Conservation (phyloP, 192 early-diverging fungal species). For the Rhizoclosmatium globosum region DNA sequence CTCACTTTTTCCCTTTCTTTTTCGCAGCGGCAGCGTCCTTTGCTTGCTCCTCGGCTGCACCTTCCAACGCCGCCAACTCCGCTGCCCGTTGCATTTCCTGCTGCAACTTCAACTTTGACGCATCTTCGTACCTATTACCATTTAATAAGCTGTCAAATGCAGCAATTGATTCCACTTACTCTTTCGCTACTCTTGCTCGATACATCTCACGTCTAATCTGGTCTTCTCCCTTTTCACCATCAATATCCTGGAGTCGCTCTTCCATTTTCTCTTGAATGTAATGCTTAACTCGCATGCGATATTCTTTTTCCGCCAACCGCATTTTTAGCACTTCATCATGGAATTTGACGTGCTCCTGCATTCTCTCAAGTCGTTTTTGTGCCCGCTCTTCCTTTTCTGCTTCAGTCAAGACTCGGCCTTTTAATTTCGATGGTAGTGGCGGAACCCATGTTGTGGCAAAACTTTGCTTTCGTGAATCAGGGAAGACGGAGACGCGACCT, state of each 20-base stretch:
- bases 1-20: conserved; percentile 47
- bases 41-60: conserved; percentile 26
- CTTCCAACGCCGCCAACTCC: conserved; percentile 50
- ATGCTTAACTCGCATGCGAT: conserved; percentile 47
- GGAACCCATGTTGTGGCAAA: neutral
- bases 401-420: conserved; percentile 38
- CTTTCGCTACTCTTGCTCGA: conserved; percentile 36
- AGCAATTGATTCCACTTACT: neutral
- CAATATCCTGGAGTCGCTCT: conserved; percentile 42
- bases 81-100: conserved; percentile 49
- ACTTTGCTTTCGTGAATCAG: conserved; percentile 5
- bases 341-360: conserved; percentile 34
- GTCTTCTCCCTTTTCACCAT: conserved; percentile 38
- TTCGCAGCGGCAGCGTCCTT: conserved; percentile 6
- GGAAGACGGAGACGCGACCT: neutral
- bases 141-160: neutral
- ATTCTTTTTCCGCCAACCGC: conserved; percentile 50
- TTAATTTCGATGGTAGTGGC: conserved; percentile 7
- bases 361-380: conserved; percentile 25
- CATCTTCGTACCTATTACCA: conserved; percentile 33
- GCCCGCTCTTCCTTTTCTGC: conserved; percentile 39
- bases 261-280: conserved; percentile 57
- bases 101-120: conserved; percentile 47
- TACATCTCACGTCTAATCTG: conserved; percentile 32
- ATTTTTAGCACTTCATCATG: conserved; percentile 38